Conservation (phyloP, 192 early-diverging fungal species). For the Radiomyces spectabilis region DNA sequence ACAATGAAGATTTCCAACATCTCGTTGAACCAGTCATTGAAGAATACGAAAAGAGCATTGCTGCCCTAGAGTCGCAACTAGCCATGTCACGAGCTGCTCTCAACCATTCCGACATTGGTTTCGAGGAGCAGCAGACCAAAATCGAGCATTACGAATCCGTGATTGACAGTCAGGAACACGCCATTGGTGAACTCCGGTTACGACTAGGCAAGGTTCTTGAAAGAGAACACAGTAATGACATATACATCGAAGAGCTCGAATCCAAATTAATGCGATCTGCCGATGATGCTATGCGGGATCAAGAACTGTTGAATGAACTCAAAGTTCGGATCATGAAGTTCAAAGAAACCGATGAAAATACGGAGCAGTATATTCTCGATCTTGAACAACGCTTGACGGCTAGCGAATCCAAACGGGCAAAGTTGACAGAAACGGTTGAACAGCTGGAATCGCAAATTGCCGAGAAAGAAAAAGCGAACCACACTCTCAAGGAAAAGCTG, state of each 20-base stretch:
- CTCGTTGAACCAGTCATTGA: constrained; percentile 62
- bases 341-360: constrained; percentile 40
- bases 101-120: constrained; percentile 43
- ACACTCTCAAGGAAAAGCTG: constrained; percentile 5
- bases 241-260: constrained; percentile 38
- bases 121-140: constrained; percentile 48
- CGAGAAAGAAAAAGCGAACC: constrained; percentile 4
- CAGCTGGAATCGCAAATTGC: constrained; percentile 8
- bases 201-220: constrained; percentile 37
- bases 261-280: constrained; percentile 20
- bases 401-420: constrained; percentile 11
- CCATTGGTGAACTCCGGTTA: constrained; percentile 31
- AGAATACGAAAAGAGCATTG: constrained; percentile 63
- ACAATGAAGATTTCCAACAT: constrained; percentile 30
- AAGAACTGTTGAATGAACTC: constrained; percentile 28
- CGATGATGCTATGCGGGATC: constrained; percentile 25
- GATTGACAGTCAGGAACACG: constrained; percentile 33
- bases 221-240: constrained; percentile 40
- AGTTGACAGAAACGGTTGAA: constrained; percentile 4
- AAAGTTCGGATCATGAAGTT: constrained; percentile 36
- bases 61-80: constrained; percentile 53
- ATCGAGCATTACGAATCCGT: constrained; percentile 35
- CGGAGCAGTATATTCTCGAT: constrained; percentile 34
- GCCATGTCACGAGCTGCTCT: constrained; percentile 46
- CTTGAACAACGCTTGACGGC: constrained; percentile 27